Evolutionary conservation across 1,284 basidiomycete genomes (phyloP).

Genomic region (Phaffia rhodozyma): DNA sequence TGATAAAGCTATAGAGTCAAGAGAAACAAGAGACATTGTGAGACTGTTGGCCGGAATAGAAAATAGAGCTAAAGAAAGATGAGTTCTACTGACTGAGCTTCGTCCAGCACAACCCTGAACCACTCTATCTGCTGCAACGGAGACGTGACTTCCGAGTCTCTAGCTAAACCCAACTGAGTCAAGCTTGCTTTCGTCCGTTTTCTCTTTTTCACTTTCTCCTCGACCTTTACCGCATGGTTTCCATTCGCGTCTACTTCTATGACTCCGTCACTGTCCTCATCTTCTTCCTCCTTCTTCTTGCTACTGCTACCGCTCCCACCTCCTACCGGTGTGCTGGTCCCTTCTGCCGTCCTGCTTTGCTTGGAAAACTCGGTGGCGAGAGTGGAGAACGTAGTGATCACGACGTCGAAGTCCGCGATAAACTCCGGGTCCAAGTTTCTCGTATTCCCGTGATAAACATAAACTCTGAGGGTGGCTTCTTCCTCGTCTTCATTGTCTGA

Average conservation of each 20-base stretch:
- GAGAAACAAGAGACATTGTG: not conserved
- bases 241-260: constrained; percentile 58
- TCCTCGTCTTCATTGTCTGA: constrained; percentile 21
- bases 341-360: constrained; percentile 53
- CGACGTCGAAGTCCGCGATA: constrained; percentile 87
- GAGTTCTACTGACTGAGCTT: constrained; percentile 74
- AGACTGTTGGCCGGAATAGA: not conserved
- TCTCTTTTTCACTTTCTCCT: constrained; percentile 52
- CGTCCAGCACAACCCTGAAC: constrained; percentile 96
- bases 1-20: constrained; percentile 61
- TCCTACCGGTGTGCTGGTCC: constrained; percentile 20
- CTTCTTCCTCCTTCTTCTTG: constrained; percentile 23
- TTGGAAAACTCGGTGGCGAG: constrained; percentile 90
- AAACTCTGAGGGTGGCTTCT: constrained; percentile 51
- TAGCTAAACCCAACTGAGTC: constrained; percentile 13
- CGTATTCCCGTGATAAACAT: constrained; percentile 89
- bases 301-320: not conserved
- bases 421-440: constrained; percentile 73
- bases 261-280: constrained; percentile 45
- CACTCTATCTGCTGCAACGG: constrained; percentile 92
- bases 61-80: not conserved
- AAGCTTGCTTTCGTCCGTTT: constrained; percentile 40
- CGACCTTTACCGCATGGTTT: constrained; percentile 38
- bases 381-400: constrained; percentile 94
- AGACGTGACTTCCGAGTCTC: constrained; percentile 52